A percentile compares a stretch with the other conserved stretches of the same genome.
Evolutionary conservation across 1,139 yeast species (phyloP).

Genomic region (Zygosaccharomyces sapae): DNA sequence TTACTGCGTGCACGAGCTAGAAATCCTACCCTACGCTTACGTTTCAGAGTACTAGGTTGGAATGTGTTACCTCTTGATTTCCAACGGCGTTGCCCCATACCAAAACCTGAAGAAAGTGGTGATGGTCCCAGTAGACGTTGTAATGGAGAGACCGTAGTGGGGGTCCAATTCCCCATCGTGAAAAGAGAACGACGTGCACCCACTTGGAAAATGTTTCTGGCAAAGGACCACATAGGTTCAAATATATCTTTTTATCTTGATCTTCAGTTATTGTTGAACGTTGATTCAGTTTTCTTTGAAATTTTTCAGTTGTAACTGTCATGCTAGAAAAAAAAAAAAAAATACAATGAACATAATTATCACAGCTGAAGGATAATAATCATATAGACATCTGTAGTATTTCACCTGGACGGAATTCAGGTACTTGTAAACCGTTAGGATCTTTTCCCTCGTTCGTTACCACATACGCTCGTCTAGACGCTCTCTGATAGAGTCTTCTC

Average conservation of each 20-base stretch:
- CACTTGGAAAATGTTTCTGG: conserved; percentile 15
- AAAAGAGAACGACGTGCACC: conserved; percentile 18
- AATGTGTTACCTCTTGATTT: conserved; percentile 89
- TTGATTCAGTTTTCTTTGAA: neutral
- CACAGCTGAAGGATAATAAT: neutral
- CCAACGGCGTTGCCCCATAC: conserved; percentile 52
- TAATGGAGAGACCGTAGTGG: conserved; percentile 10
- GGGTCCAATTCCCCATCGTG: conserved; percentile 24
- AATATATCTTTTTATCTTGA: neutral
- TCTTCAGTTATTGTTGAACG: neutral
- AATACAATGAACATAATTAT: neutral
- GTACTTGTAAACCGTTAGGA: conserved; percentile 2
- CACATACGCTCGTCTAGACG: conserved; percentile 21
- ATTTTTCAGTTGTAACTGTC: conserved; percentile 1
- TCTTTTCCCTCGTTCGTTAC: conserved; percentile 7
- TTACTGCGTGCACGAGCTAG: conserved; percentile 79
- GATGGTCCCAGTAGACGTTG: conserved; percentile 11
- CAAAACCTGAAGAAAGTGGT: conserved; percentile 6
- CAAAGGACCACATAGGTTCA: conserved; percentile 10
- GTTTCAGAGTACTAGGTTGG: conserved; percentile 85
- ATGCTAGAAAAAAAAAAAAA: neutral
- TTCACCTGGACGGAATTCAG: conserved; percentile 9
- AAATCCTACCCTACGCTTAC: conserved; percentile 89
- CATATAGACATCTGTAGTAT: conserved; percentile 8
- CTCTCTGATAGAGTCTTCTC: conserved; percentile 19